phyloP scores from a whole-genome alignment of 176 grass and related monocot species.

The Zea luxurians region DNA sequence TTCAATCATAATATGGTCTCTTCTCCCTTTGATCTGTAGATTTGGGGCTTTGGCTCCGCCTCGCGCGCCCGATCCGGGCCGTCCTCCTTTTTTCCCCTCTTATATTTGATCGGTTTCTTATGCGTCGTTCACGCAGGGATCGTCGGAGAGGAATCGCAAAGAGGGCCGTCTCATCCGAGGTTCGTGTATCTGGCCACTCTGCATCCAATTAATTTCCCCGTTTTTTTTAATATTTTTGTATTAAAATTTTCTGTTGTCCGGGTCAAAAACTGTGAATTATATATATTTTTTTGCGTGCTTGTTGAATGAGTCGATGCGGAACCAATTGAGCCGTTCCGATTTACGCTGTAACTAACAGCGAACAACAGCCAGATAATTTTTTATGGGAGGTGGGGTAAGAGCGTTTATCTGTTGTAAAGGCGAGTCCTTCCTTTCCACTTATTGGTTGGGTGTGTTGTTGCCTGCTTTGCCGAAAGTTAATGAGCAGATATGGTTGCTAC shows the following conservation, averaged over 20 bases:
- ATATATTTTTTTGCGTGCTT: not conserved
- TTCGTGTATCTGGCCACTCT: constrained; percentile 3
- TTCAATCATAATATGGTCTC: constrained; percentile 12
- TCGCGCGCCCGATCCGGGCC: not conserved
- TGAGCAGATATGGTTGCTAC: constrained; percentile 46
- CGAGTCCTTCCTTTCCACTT: constrained; percentile 42
- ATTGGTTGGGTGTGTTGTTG: constrained; percentile 21
- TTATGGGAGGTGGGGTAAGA: no score
- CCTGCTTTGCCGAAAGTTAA: constrained; percentile 39
- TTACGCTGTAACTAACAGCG: not conserved
- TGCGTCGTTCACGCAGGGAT: constrained; percentile 48
- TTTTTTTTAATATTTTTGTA: not conserved
- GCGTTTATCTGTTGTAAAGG: constrained; percentile 24
- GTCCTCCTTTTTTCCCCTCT: not conserved
- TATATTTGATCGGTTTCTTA: not conserved
- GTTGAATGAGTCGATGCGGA: not conserved
- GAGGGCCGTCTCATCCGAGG: constrained; percentile 33
- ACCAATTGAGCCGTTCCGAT: not conserved
- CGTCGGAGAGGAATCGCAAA: constrained; percentile 50
- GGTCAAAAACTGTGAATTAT: constrained; percentile 39
- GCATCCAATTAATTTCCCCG: not conserved
- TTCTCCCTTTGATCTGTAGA: not conserved
- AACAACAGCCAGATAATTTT: not conserved
- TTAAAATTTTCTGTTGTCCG: not conserved
- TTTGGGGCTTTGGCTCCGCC: not conserved